Conservation (phyloP, 164 flowering plant genomes). For the Dillenia turbinata region DNA sequence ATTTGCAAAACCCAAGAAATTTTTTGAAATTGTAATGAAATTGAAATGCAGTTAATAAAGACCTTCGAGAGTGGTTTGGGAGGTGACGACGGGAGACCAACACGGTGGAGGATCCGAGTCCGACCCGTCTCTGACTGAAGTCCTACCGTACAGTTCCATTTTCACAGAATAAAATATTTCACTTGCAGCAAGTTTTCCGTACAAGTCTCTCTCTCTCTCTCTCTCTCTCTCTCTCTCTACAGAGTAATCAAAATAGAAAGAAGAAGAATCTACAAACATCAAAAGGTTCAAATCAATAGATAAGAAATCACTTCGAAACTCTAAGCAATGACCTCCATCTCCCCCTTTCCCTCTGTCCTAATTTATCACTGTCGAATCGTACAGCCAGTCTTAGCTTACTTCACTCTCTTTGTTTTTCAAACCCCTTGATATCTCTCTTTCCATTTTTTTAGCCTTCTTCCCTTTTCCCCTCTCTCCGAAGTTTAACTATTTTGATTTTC, state of each 20-base stretch:
- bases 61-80: slow-evolving; percentile 73
- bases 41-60: slow-evolving; percentile 6
- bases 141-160: slow-evolving; percentile 60
- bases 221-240: background rate
- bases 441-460: background rate
- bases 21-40: background rate
- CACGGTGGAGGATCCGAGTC: slow-evolving; percentile 40
- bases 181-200: background rate
- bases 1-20: slow-evolving; percentile 23
- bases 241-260: slow-evolving; percentile 9
- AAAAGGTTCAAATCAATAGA: slow-evolving; percentile 17
- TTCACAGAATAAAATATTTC: background rate
- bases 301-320: background rate
- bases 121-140: slow-evolving; percentile 36
- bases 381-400: slow-evolving; percentile 7
- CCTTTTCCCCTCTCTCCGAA: background rate
- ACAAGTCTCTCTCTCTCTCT: background rate
- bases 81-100: slow-evolving; percentile 29
- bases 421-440: background rate
- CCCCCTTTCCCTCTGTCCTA: slow-evolving; percentile 15
- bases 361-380: background rate
- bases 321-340: background rate
- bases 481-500: background rate
- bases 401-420: slow-evolving; percentile 14
- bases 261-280: background rate